These are phyloP conservation scores for Sclerotinia nivalis DNA, from an alignment of 2,329 filamentous ascomycete species.

Conservation along the genomic window DNA sequence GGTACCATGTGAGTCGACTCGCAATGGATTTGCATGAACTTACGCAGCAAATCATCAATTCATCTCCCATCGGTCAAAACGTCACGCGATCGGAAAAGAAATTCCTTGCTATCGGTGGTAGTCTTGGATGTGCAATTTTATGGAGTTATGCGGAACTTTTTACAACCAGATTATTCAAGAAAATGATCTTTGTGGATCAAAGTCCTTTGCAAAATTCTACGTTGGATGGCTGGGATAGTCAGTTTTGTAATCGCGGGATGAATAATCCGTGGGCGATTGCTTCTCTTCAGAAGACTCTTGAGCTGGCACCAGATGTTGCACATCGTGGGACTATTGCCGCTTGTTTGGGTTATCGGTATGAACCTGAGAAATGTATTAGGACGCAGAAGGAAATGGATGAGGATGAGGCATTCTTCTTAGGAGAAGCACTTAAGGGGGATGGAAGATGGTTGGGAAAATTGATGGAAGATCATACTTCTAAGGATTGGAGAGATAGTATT, in stretches of 20 bases:
- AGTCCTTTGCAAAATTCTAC: conserved; percentile 39
- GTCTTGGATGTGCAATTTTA: conserved; percentile 40
- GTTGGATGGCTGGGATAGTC: conserved; percentile 35
- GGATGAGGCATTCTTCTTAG: conserved; percentile 39
- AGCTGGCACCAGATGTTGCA: conserved; percentile 31
- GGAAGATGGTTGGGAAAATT: conserved; percentile 38
- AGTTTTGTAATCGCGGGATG: conserved; percentile 39
- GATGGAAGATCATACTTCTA: conserved; percentile 41
- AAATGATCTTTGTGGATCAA: conserved; percentile 41
- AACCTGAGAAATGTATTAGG: conserved; percentile 23
- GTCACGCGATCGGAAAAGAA: neutral
- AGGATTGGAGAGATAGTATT: conserved; percentile 40
- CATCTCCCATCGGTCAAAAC: neutral
- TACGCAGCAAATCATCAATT: conserved; percentile 25
- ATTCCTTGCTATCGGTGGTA: conserved; percentile 38
- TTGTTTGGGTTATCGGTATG: conserved; percentile 38
- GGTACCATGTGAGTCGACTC: conserved; percentile 39
- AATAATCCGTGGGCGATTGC: conserved; percentile 36
- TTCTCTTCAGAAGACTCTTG: conserved; percentile 35
- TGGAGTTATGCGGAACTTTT: conserved; percentile 41
- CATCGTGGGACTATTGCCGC: conserved; percentile 38
- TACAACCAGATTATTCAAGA: conserved; percentile 34
- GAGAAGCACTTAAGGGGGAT: conserved; percentile 38
- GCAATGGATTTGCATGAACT: conserved; percentile 39
- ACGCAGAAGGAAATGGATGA: neutral